These are phyloP conservation scores for Aspergillus avenaceus DNA, from an alignment of 495 filamentous ascomycete species.

Conservation along the genomic window DNA sequence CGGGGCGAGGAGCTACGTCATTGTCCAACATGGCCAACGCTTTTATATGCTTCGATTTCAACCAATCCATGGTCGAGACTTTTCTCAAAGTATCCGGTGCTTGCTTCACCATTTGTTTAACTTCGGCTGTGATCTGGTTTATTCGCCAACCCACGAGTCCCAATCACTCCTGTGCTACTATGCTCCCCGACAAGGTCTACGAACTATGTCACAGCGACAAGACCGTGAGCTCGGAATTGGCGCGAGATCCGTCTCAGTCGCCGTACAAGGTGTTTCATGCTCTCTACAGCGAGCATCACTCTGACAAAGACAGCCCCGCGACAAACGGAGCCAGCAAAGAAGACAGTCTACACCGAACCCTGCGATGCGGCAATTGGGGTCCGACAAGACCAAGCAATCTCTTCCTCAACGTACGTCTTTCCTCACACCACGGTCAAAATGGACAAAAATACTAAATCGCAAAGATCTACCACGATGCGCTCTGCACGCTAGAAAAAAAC, in stretches of 20 bases:
- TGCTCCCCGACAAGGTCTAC: slow-evolving; percentile 36
- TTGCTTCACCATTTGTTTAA: background rate
- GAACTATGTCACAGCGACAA: slow-evolving; percentile 45
- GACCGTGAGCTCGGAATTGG: slow-evolving; percentile 55
- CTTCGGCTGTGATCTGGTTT: slow-evolving; percentile 6
- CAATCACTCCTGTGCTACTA: slow-evolving; percentile 8
- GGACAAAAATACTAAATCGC: too few species aligned
- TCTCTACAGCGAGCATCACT: slow-evolving; percentile 36
- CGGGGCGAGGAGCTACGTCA: background rate
- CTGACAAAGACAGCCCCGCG: slow-evolving; percentile 1
- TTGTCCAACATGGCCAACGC: background rate
- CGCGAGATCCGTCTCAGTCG: slow-evolving; percentile 44
- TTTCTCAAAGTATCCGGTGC: slow-evolving; percentile 4
- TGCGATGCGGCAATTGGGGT: slow-evolving; percentile 66
- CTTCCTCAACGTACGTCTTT: slow-evolving; percentile 61
- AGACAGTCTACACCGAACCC: slow-evolving; percentile 45
- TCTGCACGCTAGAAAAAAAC: slow-evolving; percentile 56
- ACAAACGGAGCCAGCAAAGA: slow-evolving; percentile 22
- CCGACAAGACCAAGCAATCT: slow-evolving; percentile 57
- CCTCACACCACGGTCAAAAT: too few species aligned
- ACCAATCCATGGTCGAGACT: background rate
- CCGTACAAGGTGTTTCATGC: slow-evolving; percentile 52
- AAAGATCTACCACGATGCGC: slow-evolving; percentile 62
- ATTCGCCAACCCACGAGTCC: slow-evolving; percentile 8
- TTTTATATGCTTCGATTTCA: background rate